Percentiles rank a stretch among this genome's conserved stretches.
Evolutionary conservation across 768 basidiomycete species (phyloP).

Genomic region (Heimioporus sp.): DNA sequence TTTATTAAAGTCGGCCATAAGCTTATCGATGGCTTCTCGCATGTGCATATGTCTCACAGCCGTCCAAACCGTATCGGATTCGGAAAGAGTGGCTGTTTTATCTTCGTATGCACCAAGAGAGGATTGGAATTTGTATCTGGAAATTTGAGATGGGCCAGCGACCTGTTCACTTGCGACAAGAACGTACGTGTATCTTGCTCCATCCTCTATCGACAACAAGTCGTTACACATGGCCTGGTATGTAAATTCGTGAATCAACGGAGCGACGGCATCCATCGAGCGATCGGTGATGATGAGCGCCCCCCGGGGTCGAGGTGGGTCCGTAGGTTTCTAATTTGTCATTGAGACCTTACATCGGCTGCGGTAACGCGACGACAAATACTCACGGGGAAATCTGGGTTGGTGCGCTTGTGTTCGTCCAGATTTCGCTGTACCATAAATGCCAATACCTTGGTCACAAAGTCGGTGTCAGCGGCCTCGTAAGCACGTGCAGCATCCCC

Average conservation of each 20-base stretch:
- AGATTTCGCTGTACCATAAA: conserved; percentile 79
- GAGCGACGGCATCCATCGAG: conserved; percentile 91
- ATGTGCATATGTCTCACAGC: conserved; percentile 96
- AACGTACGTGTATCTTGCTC: conserved; percentile 80
- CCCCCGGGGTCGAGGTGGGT: conserved; percentile 63
- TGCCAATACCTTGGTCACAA: conserved; percentile 79
- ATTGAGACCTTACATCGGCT: conserved; percentile 1
- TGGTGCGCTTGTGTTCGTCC: conserved; percentile 83
- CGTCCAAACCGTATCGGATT: conserved; percentile 88
- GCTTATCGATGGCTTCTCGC: conserved; percentile 96
- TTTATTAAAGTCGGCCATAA: conserved; percentile 94
- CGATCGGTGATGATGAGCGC: conserved; percentile 93
- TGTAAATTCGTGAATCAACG: conserved; percentile 95
- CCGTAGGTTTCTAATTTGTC: conserved; percentile 46
- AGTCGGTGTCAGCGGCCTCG: conserved; percentile 72
- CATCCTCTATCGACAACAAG: conserved; percentile 83
- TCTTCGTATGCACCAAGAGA: conserved; percentile 84
- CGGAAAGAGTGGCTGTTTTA: conserved; percentile 82
- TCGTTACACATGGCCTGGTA: conserved; percentile 99
- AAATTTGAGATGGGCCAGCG: not conserved
- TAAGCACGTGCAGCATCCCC: conserved; percentile 67
- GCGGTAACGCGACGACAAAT: not conserved
- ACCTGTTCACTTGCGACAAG: conserved; percentile 9
- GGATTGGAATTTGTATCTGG: conserved; percentile 91
- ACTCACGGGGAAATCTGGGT: conserved; percentile 85